A percentile compares a stretch with the other conserved stretches of the same genome.
phyloP scores from a whole-genome alignment of 495 filamentous ascomycete species.

The Aspergillus olivimuriae region DNA sequence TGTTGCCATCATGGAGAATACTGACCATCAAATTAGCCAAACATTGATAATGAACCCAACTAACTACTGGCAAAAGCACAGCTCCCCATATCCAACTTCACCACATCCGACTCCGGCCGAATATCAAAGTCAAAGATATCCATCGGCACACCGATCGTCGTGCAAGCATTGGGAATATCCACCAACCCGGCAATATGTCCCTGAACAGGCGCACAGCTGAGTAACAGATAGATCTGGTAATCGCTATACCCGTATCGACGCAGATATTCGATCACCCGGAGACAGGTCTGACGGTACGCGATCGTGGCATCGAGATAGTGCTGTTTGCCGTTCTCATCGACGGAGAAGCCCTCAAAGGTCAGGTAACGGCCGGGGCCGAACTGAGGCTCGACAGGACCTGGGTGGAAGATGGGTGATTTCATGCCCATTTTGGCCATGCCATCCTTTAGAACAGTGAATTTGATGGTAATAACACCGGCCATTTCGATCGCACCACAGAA shows the following conservation, averaged over 20 bases:
- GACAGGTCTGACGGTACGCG: slow-evolving; percentile 80
- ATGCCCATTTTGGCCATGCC: slow-evolving; percentile 71
- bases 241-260: slow-evolving; percentile 68
- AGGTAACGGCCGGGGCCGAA: slow-evolving; percentile 82
- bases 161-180: slow-evolving; percentile 82
- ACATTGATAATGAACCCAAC: too few relatives aligned
- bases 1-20: background rate
- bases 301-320: slow-evolving; percentile 91
- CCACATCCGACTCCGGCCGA: slow-evolving; percentile 55
- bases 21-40: too few relatives aligned
- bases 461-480: slow-evolving; percentile 88
- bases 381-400: slow-evolving; percentile 86
- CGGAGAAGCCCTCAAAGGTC: slow-evolving; percentile 92
- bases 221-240: slow-evolving; percentile 86
- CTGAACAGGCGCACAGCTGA: slow-evolving; percentile 86
- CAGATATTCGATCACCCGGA: slow-evolving; percentile 83
- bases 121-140: slow-evolving; percentile 98
- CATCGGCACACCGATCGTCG: slow-evolving; percentile 82
- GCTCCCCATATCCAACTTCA: slow-evolving; percentile 64
- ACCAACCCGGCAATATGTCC: slow-evolving; percentile 93
- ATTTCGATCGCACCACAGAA: slow-evolving; percentile 98
- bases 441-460: slow-evolving; percentile 81
- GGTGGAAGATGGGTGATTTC: slow-evolving; percentile 83
- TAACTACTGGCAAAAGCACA: slow-evolving; percentile 65
- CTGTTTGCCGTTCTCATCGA: slow-evolving; percentile 87